A percentile compares a stretch with the other conserved stretches of the same genome.
Conservation (phyloP, 2,329 filamentous ascomycete species). For the Stromatinia cepivora region DNA sequence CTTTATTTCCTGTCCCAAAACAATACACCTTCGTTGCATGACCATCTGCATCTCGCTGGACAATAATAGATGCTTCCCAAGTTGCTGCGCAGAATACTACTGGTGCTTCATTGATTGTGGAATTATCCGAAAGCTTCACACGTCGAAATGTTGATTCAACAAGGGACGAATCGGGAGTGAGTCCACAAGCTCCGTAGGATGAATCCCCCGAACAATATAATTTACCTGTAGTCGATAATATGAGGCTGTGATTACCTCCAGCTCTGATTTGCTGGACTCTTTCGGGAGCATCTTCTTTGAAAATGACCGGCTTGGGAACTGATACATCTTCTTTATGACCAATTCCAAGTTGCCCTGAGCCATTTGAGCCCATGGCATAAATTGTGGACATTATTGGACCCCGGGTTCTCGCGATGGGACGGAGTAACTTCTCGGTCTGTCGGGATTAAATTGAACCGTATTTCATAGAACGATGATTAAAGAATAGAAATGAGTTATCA, state of each 20-base stretch:
- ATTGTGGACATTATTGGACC: slow-evolving; percentile 51
- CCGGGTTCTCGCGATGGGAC: neutral
- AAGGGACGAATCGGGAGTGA: slow-evolving; percentile 22
- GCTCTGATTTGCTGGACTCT: slow-evolving; percentile 46
- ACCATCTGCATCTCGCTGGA: slow-evolving; percentile 49
- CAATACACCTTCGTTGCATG: slow-evolving; percentile 56
- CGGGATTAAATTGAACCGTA: neutral
- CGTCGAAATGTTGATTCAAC: slow-evolving; percentile 29
- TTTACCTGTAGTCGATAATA: slow-evolving; percentile 62
- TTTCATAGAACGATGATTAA: neutral
- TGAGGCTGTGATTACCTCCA: slow-evolving; percentile 85
- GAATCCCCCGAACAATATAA: slow-evolving; percentile 67
- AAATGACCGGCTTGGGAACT: slow-evolving; percentile 61
- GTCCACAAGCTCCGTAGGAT: slow-evolving; percentile 55
- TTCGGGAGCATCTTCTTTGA: slow-evolving; percentile 46
- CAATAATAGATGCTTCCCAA: slow-evolving; percentile 73
- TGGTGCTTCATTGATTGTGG: slow-evolving; percentile 34
- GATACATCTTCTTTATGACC: slow-evolving; percentile 71
- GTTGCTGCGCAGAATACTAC: slow-evolving; percentile 63
- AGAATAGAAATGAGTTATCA: neutral
- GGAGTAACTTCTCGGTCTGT: neutral
- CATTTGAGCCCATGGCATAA: slow-evolving; percentile 74
- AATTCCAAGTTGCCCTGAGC: slow-evolving; percentile 72
- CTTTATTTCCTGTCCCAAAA: slow-evolving; percentile 67
- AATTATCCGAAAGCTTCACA: slow-evolving; percentile 30